Conservation (phyloP, 345 rosid genomes). For the Linum tenue region DNA sequence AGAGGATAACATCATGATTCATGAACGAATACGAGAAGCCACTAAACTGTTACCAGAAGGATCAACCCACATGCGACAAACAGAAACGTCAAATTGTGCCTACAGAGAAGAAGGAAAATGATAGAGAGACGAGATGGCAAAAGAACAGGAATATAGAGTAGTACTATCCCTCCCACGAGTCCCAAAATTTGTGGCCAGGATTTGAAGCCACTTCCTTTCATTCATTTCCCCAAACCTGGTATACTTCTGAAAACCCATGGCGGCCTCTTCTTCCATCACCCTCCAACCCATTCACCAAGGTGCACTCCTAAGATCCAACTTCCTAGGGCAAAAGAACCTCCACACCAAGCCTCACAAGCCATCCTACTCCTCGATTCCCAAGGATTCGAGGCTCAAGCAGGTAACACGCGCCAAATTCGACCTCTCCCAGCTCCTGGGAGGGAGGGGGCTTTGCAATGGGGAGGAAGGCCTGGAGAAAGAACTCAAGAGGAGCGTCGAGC, state of each 20-base stretch:
- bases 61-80: not conserved
- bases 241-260: constrained; percentile 4
- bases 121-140: not conserved
- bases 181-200: constrained; percentile 20
- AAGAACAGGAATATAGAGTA: not conserved
- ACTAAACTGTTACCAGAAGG: not conserved
- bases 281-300: constrained; percentile 24
- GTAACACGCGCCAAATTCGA: constrained; percentile 43
- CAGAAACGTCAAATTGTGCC: not conserved
- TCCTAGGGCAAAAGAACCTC: constrained; percentile 32
- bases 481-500: constrained; percentile 40
- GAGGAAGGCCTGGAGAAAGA: constrained; percentile 61
- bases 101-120: too few relatives aligned
- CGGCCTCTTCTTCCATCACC: constrained; percentile 49
- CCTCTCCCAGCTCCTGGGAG: constrained; percentile 61
- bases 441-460: constrained; percentile 80
- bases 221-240: not conserved
- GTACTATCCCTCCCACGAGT: constrained; percentile 4
- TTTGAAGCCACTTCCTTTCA: constrained; percentile 3
- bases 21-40: not conserved
- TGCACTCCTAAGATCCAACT: constrained; percentile 21
- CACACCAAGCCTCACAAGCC: constrained; percentile 20
- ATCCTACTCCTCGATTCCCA: constrained; percentile 20
- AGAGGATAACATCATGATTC: not conserved
- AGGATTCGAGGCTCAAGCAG: constrained; percentile 16